Conservation (phyloP, 1,284 basidiomycete species). For the Gymnopus androsaceus region DNA sequence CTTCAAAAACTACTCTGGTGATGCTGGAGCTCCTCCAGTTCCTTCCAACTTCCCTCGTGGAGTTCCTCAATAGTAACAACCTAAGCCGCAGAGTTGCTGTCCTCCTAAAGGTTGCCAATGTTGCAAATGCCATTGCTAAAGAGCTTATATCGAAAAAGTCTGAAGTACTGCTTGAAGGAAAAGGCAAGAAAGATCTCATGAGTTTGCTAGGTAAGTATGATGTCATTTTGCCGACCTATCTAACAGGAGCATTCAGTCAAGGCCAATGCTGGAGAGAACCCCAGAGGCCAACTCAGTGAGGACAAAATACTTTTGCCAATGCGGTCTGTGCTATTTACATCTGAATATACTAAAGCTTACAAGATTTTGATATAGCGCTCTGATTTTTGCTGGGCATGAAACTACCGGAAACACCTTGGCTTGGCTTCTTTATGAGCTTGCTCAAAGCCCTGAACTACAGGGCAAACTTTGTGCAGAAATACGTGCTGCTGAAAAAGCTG, state of each 20-base stretch:
- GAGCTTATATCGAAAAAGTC: conserved; percentile 12
- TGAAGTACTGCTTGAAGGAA: conserved; percentile 9
- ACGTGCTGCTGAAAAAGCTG: neutral
- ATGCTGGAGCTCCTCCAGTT: neutral
- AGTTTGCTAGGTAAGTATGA: conserved; percentile 8
- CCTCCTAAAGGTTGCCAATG: conserved; percentile 1
- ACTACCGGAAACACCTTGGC: conserved; percentile 35
- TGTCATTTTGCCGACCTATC: neutral
- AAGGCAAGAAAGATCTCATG: conserved; percentile 17
- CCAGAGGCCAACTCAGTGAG: conserved; percentile 44
- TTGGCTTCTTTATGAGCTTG: conserved; percentile 36
- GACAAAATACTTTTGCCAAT: conserved; percentile 58
- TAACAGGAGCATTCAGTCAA: conserved; percentile 41
- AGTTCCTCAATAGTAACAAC: conserved; percentile 3
- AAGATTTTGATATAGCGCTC: conserved; percentile 25
- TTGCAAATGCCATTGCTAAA: conserved; percentile 5
- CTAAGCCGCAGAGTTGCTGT: neutral
- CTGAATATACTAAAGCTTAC: neutral
- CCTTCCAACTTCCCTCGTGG: conserved; percentile 2
- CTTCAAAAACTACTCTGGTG: conserved; percentile 3
- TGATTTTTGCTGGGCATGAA: conserved; percentile 51
- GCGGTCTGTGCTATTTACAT: conserved; percentile 35
- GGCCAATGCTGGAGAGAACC: conserved; percentile 51
- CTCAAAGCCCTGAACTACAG: conserved; percentile 21
- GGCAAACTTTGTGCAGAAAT: conserved; percentile 22